phyloP scores from a whole-genome alignment of 2,329 filamentous ascomycete genomes.

The Colletotrichum sp. region DNA sequence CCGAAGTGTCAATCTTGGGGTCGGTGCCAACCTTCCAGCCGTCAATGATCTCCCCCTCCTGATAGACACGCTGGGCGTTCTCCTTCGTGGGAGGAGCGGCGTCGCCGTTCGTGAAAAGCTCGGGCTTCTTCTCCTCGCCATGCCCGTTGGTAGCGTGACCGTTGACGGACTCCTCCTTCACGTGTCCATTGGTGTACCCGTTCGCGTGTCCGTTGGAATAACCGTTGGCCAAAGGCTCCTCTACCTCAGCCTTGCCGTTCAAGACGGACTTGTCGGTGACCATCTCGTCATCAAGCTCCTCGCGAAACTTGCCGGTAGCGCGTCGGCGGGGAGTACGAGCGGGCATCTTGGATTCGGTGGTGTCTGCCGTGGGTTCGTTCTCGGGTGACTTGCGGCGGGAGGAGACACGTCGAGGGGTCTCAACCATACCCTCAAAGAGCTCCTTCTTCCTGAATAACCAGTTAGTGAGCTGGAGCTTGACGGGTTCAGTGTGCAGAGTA shows the following conservation, averaged over 20 bases:
- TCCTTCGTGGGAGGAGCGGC: conserved; percentile 8
- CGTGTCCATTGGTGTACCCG: conserved; percentile 24
- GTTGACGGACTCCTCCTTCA: conserved; percentile 27
- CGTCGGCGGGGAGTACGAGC: conserved; percentile 48
- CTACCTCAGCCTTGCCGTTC: conserved; percentile 23
- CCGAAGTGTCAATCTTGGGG: conserved; percentile 67
- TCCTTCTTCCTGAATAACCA: conserved; percentile 58
- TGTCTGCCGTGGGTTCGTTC: conserved; percentile 7
- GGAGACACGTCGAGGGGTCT: conserved; percentile 55
- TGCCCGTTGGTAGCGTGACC: conserved; percentile 24
- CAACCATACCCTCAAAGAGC: conserved; percentile 66
- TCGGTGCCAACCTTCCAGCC: conserved; percentile 66
- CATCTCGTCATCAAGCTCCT: conserved; percentile 50
- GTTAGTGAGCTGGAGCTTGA: background rate
- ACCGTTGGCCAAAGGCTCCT: conserved; percentile 23
- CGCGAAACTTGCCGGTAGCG: conserved; percentile 52
- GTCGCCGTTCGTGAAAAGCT: background rate
- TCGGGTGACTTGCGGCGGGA: conserved; percentile 55
- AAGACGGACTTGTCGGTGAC: conserved; percentile 30
- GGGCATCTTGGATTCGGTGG: conserved; percentile 9
- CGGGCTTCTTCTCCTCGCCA: background rate
- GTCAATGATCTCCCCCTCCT: conserved; percentile 45
- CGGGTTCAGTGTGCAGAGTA: background rate
- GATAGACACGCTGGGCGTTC: conserved; percentile 9
- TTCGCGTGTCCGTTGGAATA: conserved; percentile 30